Conservation (phyloP, 495 filamentous ascomycete species). For the Penicillium verhagenii region DNA sequence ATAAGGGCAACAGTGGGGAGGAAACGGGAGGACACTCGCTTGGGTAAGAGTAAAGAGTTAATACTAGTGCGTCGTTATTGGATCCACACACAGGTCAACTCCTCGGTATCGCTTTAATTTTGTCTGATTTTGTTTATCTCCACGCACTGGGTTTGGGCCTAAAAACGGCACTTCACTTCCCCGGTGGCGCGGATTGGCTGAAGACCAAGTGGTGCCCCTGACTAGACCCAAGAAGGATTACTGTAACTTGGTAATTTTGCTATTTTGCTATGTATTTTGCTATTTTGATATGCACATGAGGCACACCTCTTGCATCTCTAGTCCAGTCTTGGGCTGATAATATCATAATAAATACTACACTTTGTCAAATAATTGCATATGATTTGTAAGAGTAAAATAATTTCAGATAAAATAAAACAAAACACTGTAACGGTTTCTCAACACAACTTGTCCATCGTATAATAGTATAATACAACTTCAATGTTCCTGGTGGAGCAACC, state of each 20-base stretch:
- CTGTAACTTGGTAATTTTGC: conserved; percentile 9
- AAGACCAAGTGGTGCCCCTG: conserved; percentile 14
- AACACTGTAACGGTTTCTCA: not conserved
- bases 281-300: conserved; percentile 1
- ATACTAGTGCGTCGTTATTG: conserved; percentile 5
- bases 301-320: not conserved
- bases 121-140: not conserved
- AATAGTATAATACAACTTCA: not conserved
- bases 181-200: conserved; percentile 13
- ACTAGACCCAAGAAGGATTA: conserved; percentile 8
- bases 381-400: not conserved
- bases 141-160: not conserved
- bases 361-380: not conserved
- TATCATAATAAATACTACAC: not conserved
- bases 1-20: not conserved
- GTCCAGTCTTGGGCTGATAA: not conserved
- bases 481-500: conserved; percentile 4
- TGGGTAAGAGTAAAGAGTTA: not conserved
- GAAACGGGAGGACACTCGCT: conserved; percentile 2
- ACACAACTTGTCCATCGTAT: no score
- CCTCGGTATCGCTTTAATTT: no score
- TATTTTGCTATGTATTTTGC: conserved; percentile 3
- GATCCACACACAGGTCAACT: not conserved
- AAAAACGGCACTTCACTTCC: conserved; percentile 7
- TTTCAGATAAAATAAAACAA: not conserved